Evolutionary conservation across 2,329 filamentous ascomycete species (phyloP).

Genomic region (Microascus cirrosus): DNA sequence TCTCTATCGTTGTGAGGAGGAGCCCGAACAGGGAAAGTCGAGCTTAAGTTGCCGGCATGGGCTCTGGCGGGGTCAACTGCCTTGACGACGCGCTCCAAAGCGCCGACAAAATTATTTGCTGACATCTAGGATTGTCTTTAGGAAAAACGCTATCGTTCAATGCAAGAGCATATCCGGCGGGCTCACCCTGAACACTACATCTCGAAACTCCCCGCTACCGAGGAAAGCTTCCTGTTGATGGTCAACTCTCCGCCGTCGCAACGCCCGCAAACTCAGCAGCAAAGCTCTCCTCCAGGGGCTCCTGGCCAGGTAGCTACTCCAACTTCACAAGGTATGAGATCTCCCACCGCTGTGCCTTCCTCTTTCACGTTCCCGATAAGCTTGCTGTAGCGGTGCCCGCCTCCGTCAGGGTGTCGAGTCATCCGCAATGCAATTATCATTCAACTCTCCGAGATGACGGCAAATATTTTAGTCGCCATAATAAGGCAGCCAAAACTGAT

Average conservation of each 20-base stretch:
- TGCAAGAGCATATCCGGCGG: conserved; percentile 98
- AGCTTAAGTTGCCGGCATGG: background rate
- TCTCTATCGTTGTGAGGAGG: background rate
- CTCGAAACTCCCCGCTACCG: conserved; percentile 91
- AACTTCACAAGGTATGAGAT: conserved; percentile 9
- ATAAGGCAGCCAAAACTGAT: background rate
- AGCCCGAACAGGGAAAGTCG: background rate
- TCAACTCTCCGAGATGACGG: background rate
- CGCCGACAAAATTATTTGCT: background rate
- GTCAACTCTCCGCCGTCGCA: conserved; percentile 79
- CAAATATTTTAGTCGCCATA: background rate
- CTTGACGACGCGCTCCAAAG: background rate
- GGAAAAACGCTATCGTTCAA: conserved; percentile 95
- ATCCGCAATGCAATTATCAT: background rate
- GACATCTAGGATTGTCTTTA: conserved; percentile 26
- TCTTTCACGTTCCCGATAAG: background rate
- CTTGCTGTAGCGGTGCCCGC: background rate
- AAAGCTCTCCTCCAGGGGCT: conserved; percentile 12
- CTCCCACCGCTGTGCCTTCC: conserved; percentile 7
- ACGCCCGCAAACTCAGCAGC: conserved; percentile 32
- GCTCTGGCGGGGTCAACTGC: background rate
- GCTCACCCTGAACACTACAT: conserved; percentile 97
- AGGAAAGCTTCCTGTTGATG: conserved; percentile 96
- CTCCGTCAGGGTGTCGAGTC: background rate
- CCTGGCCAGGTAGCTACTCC: conserved; percentile 19